phyloP scores from a whole-genome alignment of 83 land plant species.

The Picea abies region DNA sequence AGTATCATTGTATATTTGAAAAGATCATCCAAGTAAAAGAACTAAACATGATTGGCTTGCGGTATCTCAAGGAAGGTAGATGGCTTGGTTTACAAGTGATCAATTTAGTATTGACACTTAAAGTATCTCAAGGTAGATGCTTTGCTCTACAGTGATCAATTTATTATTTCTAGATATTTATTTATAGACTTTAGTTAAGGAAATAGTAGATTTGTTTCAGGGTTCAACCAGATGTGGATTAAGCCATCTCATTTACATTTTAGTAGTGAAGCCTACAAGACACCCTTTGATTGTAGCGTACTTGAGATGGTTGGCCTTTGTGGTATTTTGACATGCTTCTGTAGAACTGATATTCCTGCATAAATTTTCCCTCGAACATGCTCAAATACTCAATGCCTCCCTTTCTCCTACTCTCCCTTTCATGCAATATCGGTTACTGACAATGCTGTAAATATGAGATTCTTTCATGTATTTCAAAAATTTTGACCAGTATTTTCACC shows the following conservation, averaged over 20 bases:
- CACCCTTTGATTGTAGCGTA: not conserved
- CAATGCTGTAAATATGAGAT: no score
- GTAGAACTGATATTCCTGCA: not conserved
- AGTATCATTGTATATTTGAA: slow-evolving; percentile 5
- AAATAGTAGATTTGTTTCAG: slow-evolving; percentile 11
- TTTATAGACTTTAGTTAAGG: not conserved
- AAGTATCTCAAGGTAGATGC: no score
- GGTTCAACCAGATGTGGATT: slow-evolving; percentile 8
- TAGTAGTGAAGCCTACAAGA: not conserved
- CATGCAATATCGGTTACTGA: no score
- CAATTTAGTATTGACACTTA: not conserved
- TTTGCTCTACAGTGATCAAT: not conserved
- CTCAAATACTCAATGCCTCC: not conserved
- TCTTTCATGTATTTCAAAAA: no score
- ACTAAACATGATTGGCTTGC: not conserved
- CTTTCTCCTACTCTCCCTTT: not conserved
- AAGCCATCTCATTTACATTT: not conserved
- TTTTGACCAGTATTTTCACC: no score
- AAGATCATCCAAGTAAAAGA: not conserved
- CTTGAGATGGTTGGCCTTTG: not conserved
- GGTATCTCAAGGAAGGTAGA: not conserved
- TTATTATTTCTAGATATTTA: not conserved
- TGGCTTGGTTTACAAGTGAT: slow-evolving; percentile 2
- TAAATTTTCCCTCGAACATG: not conserved
- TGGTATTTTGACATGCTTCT: slow-evolving; percentile 5